Evolutionary conservation across 1,284 basidiomycete genomes (phyloP).

Genomic region (Cerioporus squamosus): DNA sequence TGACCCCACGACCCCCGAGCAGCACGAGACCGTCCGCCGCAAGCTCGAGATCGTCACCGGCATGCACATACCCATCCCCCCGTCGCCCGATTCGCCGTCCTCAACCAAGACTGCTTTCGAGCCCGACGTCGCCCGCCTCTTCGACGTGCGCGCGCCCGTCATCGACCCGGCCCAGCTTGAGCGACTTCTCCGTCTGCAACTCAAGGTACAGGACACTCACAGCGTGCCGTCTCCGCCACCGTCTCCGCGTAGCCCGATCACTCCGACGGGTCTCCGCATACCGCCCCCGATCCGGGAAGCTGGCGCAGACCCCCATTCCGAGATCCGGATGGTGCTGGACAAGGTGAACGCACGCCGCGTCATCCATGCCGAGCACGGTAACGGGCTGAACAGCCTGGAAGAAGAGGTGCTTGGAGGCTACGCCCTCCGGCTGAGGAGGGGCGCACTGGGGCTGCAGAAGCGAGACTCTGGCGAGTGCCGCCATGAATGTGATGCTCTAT

Average conservation of each 20-base stretch:
- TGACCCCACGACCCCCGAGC: conserved; percentile 41
- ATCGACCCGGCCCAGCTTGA: conserved; percentile 28
- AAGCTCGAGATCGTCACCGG: conserved; percentile 26
- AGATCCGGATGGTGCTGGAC: conserved; percentile 40
- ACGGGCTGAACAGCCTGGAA: conserved; percentile 40
- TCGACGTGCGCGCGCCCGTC: conserved; percentile 36
- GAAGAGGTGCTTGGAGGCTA: conserved; percentile 41
- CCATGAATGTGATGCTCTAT: background rate
- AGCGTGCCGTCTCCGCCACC: background rate
- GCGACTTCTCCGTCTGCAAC: conserved; percentile 17
- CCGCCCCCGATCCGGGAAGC: conserved; percentile 7
- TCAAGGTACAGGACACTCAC: conserved; percentile 3
- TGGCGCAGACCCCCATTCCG: conserved; percentile 19
- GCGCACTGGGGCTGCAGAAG: conserved; percentile 35
- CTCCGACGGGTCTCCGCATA: conserved; percentile 16
- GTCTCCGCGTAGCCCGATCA: conserved; percentile 20
- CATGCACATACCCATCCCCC: background rate
- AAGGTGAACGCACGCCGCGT: conserved; percentile 45
- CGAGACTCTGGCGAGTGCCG: background rate
- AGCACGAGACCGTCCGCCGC: conserved; percentile 36
- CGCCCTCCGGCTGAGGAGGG: conserved; percentile 34
- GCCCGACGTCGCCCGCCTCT: conserved; percentile 16
- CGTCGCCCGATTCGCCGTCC: conserved; percentile 2
- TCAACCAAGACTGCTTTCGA: conserved; percentile 1
- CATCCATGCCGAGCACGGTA: conserved; percentile 42